These are phyloP conservation scores for Mycena latifolia DNA, from an alignment of 768 basidiomycete genomes.

Conservation along the genomic window DNA sequence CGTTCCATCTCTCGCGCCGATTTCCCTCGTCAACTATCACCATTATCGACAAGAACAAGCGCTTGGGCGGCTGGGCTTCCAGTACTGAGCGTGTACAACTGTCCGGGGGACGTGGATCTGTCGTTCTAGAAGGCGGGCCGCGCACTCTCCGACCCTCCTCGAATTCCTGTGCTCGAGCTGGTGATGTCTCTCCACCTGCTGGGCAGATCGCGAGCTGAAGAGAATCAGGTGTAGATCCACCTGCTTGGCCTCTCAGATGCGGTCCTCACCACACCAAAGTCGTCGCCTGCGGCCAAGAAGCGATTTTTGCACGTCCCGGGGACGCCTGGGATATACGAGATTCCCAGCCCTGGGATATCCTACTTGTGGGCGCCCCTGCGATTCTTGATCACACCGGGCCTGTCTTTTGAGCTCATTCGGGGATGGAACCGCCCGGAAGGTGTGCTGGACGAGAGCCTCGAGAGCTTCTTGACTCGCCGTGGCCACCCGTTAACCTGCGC, in stretches of 20 bases:
- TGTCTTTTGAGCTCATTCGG: conserved; percentile 72
- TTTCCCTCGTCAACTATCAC: conserved; percentile 72
- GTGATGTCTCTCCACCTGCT: conserved; percentile 56
- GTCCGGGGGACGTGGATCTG: conserved; percentile 45
- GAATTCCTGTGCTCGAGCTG: conserved; percentile 79
- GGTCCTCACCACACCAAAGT: conserved; percentile 75
- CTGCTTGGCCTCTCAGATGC: conserved; percentile 72
- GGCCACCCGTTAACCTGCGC: conserved; percentile 82
- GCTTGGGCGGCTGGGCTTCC: conserved; percentile 89
- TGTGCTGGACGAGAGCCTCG: conserved; percentile 80
- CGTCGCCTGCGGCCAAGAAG: conserved; percentile 79
- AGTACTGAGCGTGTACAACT: conserved; percentile 67
- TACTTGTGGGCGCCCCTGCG: conserved; percentile 56
- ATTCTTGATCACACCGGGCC: conserved; percentile 61
- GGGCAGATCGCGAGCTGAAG: conserved; percentile 20
- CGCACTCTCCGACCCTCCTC: conserved; percentile 87
- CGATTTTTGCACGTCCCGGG: conserved; percentile 78
- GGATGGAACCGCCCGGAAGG: conserved; percentile 53
- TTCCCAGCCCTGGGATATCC: conserved; percentile 58
- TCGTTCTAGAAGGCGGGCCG: conserved; percentile 89
- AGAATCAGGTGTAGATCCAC: conserved; percentile 70
- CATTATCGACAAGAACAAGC: conserved; percentile 73
- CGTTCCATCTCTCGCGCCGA: conserved; percentile 79
- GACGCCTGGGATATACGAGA: conserved; percentile 61
- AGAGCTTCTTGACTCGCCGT: conserved; percentile 79